A percentile compares a stretch with the other conserved stretches of the same genome.
These are phyloP conservation scores for Cyathus striatus DNA, from an alignment of 768 basidiomycete species.

Conservation along the genomic window DNA sequence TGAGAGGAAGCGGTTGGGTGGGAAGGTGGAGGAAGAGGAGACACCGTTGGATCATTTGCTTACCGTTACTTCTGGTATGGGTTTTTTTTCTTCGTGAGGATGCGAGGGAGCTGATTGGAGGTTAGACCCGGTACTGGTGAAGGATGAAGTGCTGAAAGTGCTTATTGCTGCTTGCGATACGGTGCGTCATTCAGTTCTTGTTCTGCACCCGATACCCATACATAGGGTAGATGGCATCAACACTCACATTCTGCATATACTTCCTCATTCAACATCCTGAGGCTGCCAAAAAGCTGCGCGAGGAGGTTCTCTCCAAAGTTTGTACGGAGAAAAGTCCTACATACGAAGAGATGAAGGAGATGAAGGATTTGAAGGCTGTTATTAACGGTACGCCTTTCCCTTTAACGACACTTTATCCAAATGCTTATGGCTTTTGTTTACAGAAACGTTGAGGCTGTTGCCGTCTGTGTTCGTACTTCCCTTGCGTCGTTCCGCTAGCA, in stretches of 20 bases:
- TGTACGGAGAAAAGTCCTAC: conserved; percentile 31
- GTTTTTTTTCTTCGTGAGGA: background rate
- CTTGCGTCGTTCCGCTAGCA: background rate
- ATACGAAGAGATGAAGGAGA: conserved; percentile 38
- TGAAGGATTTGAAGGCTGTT: conserved; percentile 34
- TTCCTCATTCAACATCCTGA: conserved; percentile 37
- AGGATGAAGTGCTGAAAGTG: conserved; percentile 26
- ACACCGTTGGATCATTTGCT: conserved; percentile 46
- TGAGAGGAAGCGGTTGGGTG: background rate
- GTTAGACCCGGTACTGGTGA: conserved; percentile 24
- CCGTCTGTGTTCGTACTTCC: conserved; percentile 25
- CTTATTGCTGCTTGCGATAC: conserved; percentile 48
- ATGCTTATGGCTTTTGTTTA: conserved; percentile 8
- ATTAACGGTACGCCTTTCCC: conserved; percentile 22
- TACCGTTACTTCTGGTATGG: conserved; percentile 44
- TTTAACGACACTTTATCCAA: background rate
- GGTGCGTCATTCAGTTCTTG: conserved; percentile 19
- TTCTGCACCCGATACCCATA: background rate
- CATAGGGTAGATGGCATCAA: conserved; percentile 26
- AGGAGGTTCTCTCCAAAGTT: conserved; percentile 34
- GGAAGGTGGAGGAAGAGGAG: conserved; percentile 30
- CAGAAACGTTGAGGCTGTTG: conserved; percentile 40
- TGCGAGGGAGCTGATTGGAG: too few species aligned
- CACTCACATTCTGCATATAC: conserved; percentile 38
- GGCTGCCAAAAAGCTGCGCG: conserved; percentile 30